Conservation (phyloP, 371 early-diverging fungal species). For the Conidiobolus incongruus region DNA sequence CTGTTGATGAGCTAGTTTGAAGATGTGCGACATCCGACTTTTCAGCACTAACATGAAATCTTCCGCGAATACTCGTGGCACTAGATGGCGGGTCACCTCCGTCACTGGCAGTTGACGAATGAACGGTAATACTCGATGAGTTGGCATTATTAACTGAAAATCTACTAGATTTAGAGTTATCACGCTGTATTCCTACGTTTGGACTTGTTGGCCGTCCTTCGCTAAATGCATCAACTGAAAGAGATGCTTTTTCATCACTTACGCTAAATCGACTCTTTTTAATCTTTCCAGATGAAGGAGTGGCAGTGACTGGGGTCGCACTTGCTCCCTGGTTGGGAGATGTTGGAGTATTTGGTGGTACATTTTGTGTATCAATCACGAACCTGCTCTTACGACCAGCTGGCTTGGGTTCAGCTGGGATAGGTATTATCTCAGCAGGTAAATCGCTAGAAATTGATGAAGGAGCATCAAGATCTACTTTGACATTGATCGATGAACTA, state of each 20-base stretch:
- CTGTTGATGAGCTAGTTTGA: background rate
- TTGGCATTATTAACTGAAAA: slow-evolving; percentile 1
- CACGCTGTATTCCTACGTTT: background rate
- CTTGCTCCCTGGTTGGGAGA: no score
- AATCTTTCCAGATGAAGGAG: background rate
- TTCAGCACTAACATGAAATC: slow-evolving; percentile 1
- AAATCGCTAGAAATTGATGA: background rate
- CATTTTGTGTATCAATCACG: background rate
- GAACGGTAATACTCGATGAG: background rate
- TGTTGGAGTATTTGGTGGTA: background rate
- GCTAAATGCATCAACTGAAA: background rate
- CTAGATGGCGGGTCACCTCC: background rate
- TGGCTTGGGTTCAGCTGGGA: background rate
- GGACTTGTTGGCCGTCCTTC: background rate
- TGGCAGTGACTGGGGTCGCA: no score
- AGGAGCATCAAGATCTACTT: background rate
- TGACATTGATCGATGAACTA: background rate
- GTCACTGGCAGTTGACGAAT: background rate
- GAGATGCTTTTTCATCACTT: background rate
- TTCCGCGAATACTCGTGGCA: background rate
- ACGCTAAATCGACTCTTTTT: slow-evolving; percentile 1
- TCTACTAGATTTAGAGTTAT: background rate
- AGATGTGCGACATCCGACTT: no score
- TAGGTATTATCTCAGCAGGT: background rate
- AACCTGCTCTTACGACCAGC: background rate